Evolutionary conservation across 371 early-diverging fungal species (phyloP), one percentile per base, ranked within the genome.

Genomic region (Basidiobolus meristosporus): DNA sequence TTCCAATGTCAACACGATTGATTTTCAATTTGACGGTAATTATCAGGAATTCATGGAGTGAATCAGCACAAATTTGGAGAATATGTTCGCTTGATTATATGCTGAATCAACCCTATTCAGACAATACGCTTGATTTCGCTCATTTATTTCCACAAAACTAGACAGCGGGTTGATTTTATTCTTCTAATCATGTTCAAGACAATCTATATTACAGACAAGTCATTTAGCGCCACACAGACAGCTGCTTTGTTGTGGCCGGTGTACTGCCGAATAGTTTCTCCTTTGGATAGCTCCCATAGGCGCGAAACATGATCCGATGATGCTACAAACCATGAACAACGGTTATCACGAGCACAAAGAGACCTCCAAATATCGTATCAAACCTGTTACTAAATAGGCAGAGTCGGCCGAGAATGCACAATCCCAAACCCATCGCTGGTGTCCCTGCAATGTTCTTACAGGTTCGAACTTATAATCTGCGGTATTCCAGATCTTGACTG

Each of bases 401-500:
- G 87, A 86, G 50, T 90, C 91, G 0, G 88, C 88, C 5, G 85
- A 83, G 49, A 90, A 90, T 0, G 84, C 79, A 52, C 83, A 83
- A 54, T 90, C 91, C 91, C 91, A 90, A 3, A 85, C 88, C 91
- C 91, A 90, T 41, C 82, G 64, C 45, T 76, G 73, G 59, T 88
- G 89, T 0, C 89, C 89, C 30, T 65, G 62, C 41, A 90, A 52
- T 0, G 82, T 84, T 55, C 76, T 69, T 29, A 69, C 71, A 31
- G 78, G 53, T 3, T 63, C 64, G 44, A 85, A 86, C 19, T 68
- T 48, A 40, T 61, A 60, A 31, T 74, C 54, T 5, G 52, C 64
- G 0, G 68, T 61, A 45, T 64, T 69, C 77, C 78, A 82, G 20
- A 79, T 63, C 52, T 77, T 79, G 37, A 77, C 73, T 3, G 79